Conservation (phyloP, 306 rosid genomes). For the Glycine soja region DNA sequence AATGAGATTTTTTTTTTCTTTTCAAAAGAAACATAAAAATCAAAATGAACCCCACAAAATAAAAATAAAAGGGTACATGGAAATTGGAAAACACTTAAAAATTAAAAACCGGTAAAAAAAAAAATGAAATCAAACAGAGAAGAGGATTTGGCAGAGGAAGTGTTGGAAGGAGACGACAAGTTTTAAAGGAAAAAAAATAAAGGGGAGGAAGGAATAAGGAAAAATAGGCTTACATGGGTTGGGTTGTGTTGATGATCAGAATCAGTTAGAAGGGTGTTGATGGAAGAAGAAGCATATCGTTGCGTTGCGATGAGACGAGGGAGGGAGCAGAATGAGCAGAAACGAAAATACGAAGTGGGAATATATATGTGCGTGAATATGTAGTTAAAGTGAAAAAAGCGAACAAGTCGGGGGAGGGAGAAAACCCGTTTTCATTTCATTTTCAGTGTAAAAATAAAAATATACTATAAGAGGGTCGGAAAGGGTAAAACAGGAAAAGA, state of each 20-base stretch:
- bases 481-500: conserved; percentile 61
- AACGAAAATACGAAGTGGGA: conserved; percentile 21
- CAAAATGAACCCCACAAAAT: not conserved
- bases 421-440: too few species aligned
- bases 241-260: not conserved
- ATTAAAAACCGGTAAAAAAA: conserved; percentile 34
- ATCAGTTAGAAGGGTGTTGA: not conserved
- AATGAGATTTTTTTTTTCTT: not conserved
- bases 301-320: not conserved
- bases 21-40: conserved; percentile 12
- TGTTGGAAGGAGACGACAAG: not conserved
- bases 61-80: conserved; percentile 1
- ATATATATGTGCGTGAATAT: conserved; percentile 17
- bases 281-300: conserved; percentile 1
- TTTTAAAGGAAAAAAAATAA: not conserved
- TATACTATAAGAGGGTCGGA: not conserved
- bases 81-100: conserved; percentile 36
- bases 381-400: not conserved
- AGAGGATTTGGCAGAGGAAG: not conserved
- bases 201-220: not conserved
- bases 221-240: conserved; percentile 66
- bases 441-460: too few species aligned
- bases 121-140: conserved; percentile 42
- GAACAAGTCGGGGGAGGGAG: not conserved
- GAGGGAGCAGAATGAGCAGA: conserved; percentile 13